Percentiles rank a stretch among this genome's conserved stretches.
These are phyloP conservation scores for Tylopilus plumbeoviolaceoides DNA, from an alignment of 768 basidiomycete species.

Conservation along the genomic window DNA sequence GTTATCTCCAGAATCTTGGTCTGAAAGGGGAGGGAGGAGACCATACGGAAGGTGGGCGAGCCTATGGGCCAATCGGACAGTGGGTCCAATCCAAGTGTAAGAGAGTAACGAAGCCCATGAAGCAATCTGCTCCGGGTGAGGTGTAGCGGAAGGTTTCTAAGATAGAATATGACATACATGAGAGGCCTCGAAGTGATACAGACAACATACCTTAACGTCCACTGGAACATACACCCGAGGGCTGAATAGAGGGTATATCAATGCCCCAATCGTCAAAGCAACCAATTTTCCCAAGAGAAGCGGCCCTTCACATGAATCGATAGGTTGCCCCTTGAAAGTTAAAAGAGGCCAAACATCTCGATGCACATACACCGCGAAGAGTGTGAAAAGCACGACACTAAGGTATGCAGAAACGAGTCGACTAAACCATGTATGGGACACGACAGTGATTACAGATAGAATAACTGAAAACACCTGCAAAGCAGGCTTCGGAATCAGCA, in stretches of 20 bases:
- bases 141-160: slow-evolving; percentile 5
- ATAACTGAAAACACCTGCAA: background rate
- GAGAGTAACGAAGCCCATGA: slow-evolving; percentile 32
- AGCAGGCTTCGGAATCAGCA: background rate
- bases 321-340: background rate
- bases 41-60: background rate
- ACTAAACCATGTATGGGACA: background rate
- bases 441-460: background rate
- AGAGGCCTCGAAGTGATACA: background rate
- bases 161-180: no score
- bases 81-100: slow-evolving; percentile 24
- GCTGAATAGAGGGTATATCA: background rate
- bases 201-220: background rate
- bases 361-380: background rate
- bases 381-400: background rate
- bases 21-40: no score
- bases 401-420: background rate
- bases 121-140: slow-evolving; percentile 39
- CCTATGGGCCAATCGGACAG: background rate
- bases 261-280: background rate
- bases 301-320: background rate
- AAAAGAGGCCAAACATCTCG: background rate
- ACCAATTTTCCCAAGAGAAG: background rate
- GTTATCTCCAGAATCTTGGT: no score
- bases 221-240: background rate